Evolutionary conservation across 2,329 filamentous ascomycete species (phyloP), one percentile per base, ranked within the genome.

Genomic region (Pseudogymnoascus sp.): DNA sequence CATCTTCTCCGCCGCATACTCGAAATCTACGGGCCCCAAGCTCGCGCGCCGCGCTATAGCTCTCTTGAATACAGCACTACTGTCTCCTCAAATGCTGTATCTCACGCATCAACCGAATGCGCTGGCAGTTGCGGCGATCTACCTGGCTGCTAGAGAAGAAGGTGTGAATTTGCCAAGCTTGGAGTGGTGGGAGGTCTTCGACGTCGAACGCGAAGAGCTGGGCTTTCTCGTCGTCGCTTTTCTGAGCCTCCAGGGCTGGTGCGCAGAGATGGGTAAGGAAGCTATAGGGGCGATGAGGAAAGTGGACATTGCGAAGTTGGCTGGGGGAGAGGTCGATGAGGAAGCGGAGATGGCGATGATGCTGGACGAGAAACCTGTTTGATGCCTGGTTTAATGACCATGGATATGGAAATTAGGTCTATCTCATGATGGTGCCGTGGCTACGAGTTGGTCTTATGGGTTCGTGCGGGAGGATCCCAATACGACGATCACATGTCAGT

Each of bases 181-280:
- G 59, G 88, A 91, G 66, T 99, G 95, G 95, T 99, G 95, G 95
- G 93, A 97, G 75, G 91, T 97, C 0, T 97, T 97, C 74, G 95
- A 99, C 75, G 90, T 95, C 6, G 93, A 97, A 70, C 82, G 95
- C 60, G 95, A 99, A 78, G 92, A 96, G 73, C 80, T 99, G 37
- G 95, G 95, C 0, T 97, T 97, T 69, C 76, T 97, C 64, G 92
- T 96, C 3, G 90, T 97, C 9, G 92, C 83, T 0, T 84, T 97
- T 83, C 80, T 86, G 66, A 97, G 93, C 70, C 78, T 96, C 62
- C 87, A 89, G 66, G 86, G 84, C 0, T 91, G 70, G 37, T 56
- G 49, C 28, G 28, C 49, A 36, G 28, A 56, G 49, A 56, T 56
- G 28, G 49, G 49, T 5, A 56, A 56, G 16, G 49, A 61, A 21